A percentile compares a stretch with the other conserved stretches of the same genome.
phyloP scores from a whole-genome alignment of 805 yeast genomes.

The Myxozyma mucilagina region DNA sequence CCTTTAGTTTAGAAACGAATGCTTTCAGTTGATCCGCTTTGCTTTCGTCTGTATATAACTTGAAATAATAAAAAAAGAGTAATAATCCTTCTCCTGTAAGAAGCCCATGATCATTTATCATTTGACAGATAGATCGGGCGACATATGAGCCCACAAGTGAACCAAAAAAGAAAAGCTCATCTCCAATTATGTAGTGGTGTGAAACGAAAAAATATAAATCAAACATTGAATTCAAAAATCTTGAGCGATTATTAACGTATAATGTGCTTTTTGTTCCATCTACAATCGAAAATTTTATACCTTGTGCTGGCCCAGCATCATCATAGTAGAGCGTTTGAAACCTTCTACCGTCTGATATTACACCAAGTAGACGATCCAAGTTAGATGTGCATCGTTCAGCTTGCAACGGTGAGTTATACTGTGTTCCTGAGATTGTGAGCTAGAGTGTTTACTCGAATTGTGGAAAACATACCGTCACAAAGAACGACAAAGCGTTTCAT shows the following conservation, averaged over 20 bases:
- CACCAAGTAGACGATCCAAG: constrained; percentile 20
- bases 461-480: background rate
- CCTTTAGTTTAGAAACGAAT: background rate
- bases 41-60: background rate
- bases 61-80: constrained; percentile 10
- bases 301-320: constrained; percentile 13
- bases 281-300: background rate
- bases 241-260: background rate
- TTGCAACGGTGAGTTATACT: constrained; percentile 15
- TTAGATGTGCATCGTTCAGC: constrained; percentile 8
- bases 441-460: background rate
- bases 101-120: constrained; percentile 19
- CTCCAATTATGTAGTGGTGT: constrained; percentile 24
- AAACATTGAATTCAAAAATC: constrained; percentile 6
- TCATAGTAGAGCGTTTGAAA: constrained; percentile 13
- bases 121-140: constrained; percentile 18
- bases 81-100: constrained; percentile 21
- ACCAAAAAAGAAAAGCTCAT: constrained; percentile 28
- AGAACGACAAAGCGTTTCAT: background rate
- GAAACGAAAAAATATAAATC: constrained; percentile 18
- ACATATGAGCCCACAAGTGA: constrained; percentile 26
- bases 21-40: background rate
- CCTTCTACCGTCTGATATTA: background rate
- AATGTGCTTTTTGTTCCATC: background rate
- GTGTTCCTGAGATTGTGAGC: constrained; percentile 9